A percentile compares a stretch with the other conserved stretches of the same genome.
Evolutionary conservation across 495 filamentous ascomycete genomes (phyloP).

Genomic region (Penicillium pulvis): DNA sequence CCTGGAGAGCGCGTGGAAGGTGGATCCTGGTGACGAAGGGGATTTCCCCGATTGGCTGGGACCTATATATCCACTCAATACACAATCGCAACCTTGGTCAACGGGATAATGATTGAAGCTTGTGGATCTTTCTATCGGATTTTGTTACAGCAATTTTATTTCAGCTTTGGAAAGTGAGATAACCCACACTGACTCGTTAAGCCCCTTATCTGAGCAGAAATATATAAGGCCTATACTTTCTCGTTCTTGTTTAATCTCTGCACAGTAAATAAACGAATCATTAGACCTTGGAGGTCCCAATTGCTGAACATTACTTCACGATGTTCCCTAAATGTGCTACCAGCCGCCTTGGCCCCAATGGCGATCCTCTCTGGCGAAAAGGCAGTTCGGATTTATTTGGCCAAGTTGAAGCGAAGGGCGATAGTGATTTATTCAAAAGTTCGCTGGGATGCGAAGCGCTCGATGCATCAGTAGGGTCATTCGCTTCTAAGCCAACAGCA

Average conservation of each 20-base stretch:
- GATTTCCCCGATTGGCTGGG: not conserved
- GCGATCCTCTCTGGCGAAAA: not conserved
- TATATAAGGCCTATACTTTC: too few relatives aligned
- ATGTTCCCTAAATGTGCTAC: not conserved
- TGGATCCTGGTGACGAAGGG: not conserved
- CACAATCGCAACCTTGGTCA: too few relatives aligned
- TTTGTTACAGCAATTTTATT: too few relatives aligned
- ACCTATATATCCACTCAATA: not conserved
- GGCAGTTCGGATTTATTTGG: not conserved
- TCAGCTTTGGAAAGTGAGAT: too few relatives aligned
- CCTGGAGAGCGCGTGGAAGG: not conserved
- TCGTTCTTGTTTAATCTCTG: too few relatives aligned
- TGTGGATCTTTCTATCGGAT: too few relatives aligned
- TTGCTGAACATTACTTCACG: not conserved
- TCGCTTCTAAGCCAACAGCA: not conserved
- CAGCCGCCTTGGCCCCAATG: not conserved
- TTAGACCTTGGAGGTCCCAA: too few relatives aligned
- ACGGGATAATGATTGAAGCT: too few relatives aligned
- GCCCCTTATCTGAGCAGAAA: too few relatives aligned
- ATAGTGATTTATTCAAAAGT: constrained; percentile 5
- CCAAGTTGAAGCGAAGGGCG: not conserved
- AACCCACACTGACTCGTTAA: too few relatives aligned
- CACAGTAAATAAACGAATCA: too few relatives aligned
- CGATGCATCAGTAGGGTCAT: not conserved
- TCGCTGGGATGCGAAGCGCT: not conserved